Conservation (phyloP, 2,329 filamentous ascomycete species). For the Curvularia verruculosa region DNA sequence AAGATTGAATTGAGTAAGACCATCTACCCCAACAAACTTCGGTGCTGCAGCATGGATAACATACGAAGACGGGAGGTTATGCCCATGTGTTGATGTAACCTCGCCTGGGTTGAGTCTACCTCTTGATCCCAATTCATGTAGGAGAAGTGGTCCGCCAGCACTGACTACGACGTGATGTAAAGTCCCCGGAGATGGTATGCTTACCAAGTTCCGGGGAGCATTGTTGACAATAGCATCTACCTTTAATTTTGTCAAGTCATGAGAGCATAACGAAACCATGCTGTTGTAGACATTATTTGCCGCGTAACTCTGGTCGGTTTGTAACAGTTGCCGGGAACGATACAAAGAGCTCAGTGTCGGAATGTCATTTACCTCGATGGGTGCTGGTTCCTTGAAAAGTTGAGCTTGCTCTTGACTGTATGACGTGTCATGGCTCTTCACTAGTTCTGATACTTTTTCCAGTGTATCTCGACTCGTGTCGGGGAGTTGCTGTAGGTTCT, state of each 20-base stretch:
- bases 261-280: slow-evolving; percentile 37
- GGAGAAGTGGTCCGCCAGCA: slow-evolving; percentile 37
- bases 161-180: slow-evolving; percentile 37
- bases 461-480: slow-evolving; percentile 33
- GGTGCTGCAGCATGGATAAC: slow-evolving; percentile 44
- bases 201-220: slow-evolving; percentile 25
- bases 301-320: slow-evolving; percentile 35
- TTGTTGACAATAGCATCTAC: slow-evolving; percentile 47
- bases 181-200: slow-evolving; percentile 16
- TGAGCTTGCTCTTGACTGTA: slow-evolving; percentile 13
- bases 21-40: slow-evolving; percentile 26
- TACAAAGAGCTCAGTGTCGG: slow-evolving; percentile 40
- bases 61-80: slow-evolving; percentile 36
- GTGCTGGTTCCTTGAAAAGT: background rate
- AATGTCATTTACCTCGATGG: slow-evolving; percentile 28
- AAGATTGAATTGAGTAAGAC: slow-evolving; percentile 32
- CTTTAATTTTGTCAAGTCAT: slow-evolving; percentile 41
- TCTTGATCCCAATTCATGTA: slow-evolving; percentile 25
- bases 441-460: slow-evolving; percentile 19
- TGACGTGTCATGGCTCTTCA: slow-evolving; percentile 18
- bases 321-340: slow-evolving; percentile 29
- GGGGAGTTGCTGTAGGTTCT: slow-evolving; percentile 34
- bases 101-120: slow-evolving; percentile 29
- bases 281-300: slow-evolving; percentile 41
- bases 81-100: slow-evolving; percentile 34